A percentile compares a stretch with the other conserved stretches of the same genome.
Conservation (phyloP, 306 rosid genomes). For the Lathyrus sativus region DNA sequence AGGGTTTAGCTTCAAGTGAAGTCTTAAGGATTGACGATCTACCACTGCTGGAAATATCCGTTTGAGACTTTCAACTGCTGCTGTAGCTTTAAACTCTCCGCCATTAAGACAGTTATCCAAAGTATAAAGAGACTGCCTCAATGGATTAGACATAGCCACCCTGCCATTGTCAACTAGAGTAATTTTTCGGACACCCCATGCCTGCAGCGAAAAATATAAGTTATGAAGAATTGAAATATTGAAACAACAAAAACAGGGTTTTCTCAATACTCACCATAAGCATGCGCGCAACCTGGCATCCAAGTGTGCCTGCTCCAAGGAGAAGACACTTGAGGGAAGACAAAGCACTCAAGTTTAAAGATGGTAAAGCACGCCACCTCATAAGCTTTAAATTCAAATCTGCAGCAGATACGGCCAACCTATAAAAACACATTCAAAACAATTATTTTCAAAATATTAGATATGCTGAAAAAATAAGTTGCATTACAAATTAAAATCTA, state of each 20-base stretch:
- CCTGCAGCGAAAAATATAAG: slow-evolving; percentile 55
- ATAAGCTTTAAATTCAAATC: slow-evolving; percentile 96
- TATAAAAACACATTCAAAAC: slow-evolving; percentile 42
- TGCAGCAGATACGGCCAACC: slow-evolving; percentile 96
- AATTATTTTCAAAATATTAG: slow-evolving; percentile 14
- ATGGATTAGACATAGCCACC: slow-evolving; percentile 97
- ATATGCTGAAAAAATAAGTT: slow-evolving; percentile 8
- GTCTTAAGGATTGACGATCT: slow-evolving; percentile 36
- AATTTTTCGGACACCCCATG: slow-evolving; percentile 94
- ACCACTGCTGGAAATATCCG: slow-evolving; percentile 96
- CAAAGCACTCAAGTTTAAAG: slow-evolving; percentile 66
- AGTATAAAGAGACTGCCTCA: slow-evolving; percentile 97
- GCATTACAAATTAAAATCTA: neutral
- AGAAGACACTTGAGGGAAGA: slow-evolving; percentile 91
- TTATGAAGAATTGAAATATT: slow-evolving; percentile 27
- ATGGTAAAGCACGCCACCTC: slow-evolving; percentile 99
- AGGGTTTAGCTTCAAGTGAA: slow-evolving; percentile 19
- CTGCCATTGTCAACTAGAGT: slow-evolving; percentile 87
- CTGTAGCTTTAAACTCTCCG: slow-evolving; percentile 79
- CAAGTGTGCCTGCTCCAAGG: slow-evolving; percentile 97
- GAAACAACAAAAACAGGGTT: slow-evolving; percentile 12
- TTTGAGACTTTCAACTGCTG: slow-evolving; percentile 82
- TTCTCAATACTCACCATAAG: slow-evolving; percentile 79
- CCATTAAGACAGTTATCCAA: slow-evolving; percentile 92
- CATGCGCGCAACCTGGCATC: slow-evolving; percentile 98